Evolutionary conservation across 2,329 filamentous ascomycete genomes (phyloP).

Genomic region (Penicillium corylophilum): DNA sequence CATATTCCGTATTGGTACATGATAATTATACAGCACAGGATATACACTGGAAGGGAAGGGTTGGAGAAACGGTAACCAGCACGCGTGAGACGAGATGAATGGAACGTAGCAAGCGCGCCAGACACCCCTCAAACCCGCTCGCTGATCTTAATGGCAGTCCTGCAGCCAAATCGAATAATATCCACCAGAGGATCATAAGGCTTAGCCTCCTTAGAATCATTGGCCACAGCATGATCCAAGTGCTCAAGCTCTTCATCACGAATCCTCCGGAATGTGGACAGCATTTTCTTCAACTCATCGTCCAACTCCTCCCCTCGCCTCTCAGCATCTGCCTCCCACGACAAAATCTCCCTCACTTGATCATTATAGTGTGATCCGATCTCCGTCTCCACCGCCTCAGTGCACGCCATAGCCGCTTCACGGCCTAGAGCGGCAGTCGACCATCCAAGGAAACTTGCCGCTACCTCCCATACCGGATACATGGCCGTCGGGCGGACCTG

Average conservation of each 20-base stretch:
- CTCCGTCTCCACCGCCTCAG: constrained; percentile 96
- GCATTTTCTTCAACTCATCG: constrained; percentile 70
- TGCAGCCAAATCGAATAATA: constrained; percentile 84
- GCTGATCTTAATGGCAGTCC: constrained; percentile 86
- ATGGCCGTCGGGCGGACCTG: constrained; percentile 89
- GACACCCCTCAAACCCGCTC: constrained; percentile 42
- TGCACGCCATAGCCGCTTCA: constrained; percentile 97
- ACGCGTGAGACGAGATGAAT: too few species aligned
- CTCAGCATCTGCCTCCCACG: constrained; percentile 77
- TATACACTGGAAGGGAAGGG: neutral
- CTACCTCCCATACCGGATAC: constrained; percentile 82
- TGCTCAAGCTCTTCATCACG: constrained; percentile 96
- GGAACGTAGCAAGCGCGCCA: neutral
- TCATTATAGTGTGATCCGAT: constrained; percentile 95
- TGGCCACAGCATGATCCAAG: constrained; percentile 88
- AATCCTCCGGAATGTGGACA: constrained; percentile 75
- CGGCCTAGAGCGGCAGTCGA: constrained; percentile 82
- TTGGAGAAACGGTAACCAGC: too few species aligned
- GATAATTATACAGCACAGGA: neutral
- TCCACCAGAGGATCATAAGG: constrained; percentile 88
- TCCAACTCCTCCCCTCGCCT: constrained; percentile 75
- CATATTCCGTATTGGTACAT: neutral
- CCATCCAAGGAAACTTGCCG: constrained; percentile 83
- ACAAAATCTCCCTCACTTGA: constrained; percentile 77
- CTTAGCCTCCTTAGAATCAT: constrained; percentile 85